A percentile compares a stretch with the other conserved stretches of the same genome.
Conservation (phyloP, 2,329 filamentous ascomycete species). For the Pezicula neosporulosa region DNA sequence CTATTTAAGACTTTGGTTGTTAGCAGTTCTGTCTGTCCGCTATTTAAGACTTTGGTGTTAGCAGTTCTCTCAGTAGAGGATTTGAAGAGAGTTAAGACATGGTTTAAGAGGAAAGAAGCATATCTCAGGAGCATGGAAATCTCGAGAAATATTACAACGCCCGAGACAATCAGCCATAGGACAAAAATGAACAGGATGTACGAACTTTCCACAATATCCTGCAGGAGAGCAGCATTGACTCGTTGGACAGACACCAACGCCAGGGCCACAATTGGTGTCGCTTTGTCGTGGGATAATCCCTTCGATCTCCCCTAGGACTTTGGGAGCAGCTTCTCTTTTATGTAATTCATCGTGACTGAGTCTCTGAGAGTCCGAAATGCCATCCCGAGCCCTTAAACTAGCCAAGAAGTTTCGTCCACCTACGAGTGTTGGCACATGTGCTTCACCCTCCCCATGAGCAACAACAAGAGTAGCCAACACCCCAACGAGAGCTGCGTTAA, state of each 20-base stretch:
- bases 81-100: no score
- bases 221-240: conserved; percentile 22
- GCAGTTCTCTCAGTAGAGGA: no score
- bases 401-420: conserved; percentile 22
- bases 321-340: conserved; percentile 3
- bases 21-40: background rate
- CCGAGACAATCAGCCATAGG: no score
- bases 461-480: conserved; percentile 12
- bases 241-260: conserved; percentile 19
- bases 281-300: conserved; percentile 11
- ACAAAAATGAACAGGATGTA: no score
- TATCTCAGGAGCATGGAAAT: no score
- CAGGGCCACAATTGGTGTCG: conserved; percentile 21
- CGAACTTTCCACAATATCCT: conserved; percentile 20
- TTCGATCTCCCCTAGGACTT: background rate
- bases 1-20: no score
- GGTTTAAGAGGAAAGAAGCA: no score
- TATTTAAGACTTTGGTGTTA: background rate
- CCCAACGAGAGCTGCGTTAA: conserved; percentile 9
- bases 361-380: conserved; percentile 9
- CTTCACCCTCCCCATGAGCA: conserved; percentile 16
- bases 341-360: background rate
- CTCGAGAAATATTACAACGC: no score
- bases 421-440: conserved; percentile 16
- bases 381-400: conserved; percentile 17